phyloP scores from a whole-genome alignment of 2,329 filamentous ascomycete species.

The Verticillium albo-atrum region DNA sequence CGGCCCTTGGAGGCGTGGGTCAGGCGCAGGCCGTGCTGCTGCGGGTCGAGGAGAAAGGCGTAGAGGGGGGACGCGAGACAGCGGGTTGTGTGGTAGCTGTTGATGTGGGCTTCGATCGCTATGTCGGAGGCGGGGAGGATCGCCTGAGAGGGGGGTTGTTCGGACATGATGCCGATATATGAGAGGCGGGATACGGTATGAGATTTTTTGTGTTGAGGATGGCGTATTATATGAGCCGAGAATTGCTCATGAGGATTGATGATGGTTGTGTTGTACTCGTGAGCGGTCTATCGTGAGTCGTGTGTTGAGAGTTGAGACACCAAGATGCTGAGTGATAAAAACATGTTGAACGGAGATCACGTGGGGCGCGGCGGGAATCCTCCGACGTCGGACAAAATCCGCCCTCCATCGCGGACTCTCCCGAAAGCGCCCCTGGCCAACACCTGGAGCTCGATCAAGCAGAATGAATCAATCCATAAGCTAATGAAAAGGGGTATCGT shows the following conservation, averaged over 20 bases:
- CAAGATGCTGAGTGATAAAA: not conserved
- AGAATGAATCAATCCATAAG: not conserved
- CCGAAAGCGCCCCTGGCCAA: not conserved
- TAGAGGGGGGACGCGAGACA: conserved; percentile 17
- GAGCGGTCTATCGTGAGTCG: not conserved
- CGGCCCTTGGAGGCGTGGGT: conserved; percentile 16
- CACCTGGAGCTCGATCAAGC: not conserved
- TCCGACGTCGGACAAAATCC: not conserved
- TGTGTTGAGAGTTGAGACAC: not conserved
- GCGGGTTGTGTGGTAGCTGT: conserved; percentile 15
- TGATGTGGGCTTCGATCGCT: conserved; percentile 13
- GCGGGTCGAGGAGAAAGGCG: conserved; percentile 12
- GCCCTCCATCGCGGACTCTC: not conserved
- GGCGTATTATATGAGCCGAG: too few species aligned
- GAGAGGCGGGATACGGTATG: too few species aligned
- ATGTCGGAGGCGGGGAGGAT: conserved; percentile 9
- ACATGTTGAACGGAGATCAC: not conserved
- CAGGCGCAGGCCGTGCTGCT: conserved; percentile 9
- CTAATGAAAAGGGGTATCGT: not conserved
- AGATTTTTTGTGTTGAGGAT: not conserved
- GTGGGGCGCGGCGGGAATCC: not conserved
- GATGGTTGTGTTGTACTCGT: not conserved
- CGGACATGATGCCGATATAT: not conserved
- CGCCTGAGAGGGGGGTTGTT: not conserved
- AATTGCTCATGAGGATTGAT: too few species aligned